Conservation (phyloP, 2,329 filamentous ascomycete genomes). For the Tolypocladium sp. region DNA sequence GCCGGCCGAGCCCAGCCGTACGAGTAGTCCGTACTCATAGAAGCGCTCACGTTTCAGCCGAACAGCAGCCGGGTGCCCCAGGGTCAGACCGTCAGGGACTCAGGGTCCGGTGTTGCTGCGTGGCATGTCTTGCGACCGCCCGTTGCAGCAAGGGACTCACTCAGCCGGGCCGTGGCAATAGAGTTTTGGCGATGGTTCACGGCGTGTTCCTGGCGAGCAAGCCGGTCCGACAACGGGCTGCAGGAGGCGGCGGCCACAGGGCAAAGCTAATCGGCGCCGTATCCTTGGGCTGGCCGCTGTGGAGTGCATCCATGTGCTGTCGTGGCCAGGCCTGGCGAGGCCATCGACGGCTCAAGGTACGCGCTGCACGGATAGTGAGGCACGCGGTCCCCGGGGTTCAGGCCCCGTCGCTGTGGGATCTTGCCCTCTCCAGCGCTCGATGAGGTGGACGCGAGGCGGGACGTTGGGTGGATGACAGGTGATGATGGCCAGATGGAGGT, state of each 20-base stretch:
- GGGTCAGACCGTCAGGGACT: neutral
- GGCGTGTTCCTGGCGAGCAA: neutral
- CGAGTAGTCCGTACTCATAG: too few species aligned
- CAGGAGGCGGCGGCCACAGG: neutral
- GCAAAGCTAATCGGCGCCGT: neutral
- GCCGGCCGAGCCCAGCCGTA: neutral
- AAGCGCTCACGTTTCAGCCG: neutral
- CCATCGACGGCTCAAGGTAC: neutral
- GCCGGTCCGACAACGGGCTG: neutral
- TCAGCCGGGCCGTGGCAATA: neutral
- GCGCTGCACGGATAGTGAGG: neutral
- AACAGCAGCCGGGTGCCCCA: neutral
- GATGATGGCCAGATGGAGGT: neutral
- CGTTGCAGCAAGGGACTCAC: neutral
- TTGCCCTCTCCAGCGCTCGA: neutral
- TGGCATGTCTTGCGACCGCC: neutral
- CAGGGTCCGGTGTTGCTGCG: neutral
- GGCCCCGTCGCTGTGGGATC: neutral
- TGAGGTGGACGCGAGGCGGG: neutral
- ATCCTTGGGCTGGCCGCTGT: neutral
- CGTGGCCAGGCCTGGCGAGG: neutral
- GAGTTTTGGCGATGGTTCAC: neutral
- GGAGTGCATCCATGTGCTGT: neutral
- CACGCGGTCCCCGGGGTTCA: neutral
- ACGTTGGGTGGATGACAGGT: neutral